A percentile compares a stretch with the other conserved stretches of the same genome.
phyloP scores from a whole-genome alignment of 1,139 yeast genomes.

The Hemisphaericaspora lyxosophila region DNA sequence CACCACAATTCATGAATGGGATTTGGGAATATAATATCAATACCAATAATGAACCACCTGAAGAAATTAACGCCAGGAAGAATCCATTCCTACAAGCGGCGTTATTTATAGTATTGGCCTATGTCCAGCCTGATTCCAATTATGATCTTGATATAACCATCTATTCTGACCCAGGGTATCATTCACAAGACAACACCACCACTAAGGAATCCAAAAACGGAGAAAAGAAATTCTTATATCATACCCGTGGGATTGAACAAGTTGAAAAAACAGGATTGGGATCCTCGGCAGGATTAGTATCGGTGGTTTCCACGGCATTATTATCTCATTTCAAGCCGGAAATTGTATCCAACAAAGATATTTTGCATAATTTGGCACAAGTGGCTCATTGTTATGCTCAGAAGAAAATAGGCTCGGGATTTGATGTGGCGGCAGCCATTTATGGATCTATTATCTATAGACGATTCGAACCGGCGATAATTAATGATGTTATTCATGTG shows the following conservation, averaged over 20 bases:
- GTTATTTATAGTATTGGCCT: constrained; percentile 54
- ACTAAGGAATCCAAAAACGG: constrained; percentile 32
- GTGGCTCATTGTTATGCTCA: constrained; percentile 92
- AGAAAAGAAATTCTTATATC: constrained; percentile 55
- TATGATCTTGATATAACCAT: constrained; percentile 54
- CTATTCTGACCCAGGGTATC: constrained; percentile 87
- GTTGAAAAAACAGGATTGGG: constrained; percentile 96
- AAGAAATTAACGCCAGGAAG: constrained; percentile 25
- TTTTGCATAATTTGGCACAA: constrained; percentile 81
- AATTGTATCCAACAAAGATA: constrained; percentile 21
- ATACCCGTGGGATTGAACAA: constrained; percentile 55
- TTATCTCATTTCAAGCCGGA: constrained; percentile 43
- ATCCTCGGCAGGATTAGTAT: constrained; percentile 90
- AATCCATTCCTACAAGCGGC: constrained; percentile 83
- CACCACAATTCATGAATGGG: constrained; percentile 79
- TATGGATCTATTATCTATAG: constrained; percentile 84
- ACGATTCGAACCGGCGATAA: constrained; percentile 61
- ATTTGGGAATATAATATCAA: constrained; percentile 58
- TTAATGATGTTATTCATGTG: constrained; percentile 37
- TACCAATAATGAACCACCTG: constrained; percentile 9
- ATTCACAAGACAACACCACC: constrained; percentile 60
- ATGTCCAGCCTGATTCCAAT: constrained; percentile 34
- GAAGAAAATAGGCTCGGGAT: constrained; percentile 93
- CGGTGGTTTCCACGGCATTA: constrained; percentile 74
- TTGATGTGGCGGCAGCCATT: constrained; percentile 94